phyloP scores from a whole-genome alignment of 352 stramenopile genomes.

The Phytopythium chamaehyphon region DNA sequence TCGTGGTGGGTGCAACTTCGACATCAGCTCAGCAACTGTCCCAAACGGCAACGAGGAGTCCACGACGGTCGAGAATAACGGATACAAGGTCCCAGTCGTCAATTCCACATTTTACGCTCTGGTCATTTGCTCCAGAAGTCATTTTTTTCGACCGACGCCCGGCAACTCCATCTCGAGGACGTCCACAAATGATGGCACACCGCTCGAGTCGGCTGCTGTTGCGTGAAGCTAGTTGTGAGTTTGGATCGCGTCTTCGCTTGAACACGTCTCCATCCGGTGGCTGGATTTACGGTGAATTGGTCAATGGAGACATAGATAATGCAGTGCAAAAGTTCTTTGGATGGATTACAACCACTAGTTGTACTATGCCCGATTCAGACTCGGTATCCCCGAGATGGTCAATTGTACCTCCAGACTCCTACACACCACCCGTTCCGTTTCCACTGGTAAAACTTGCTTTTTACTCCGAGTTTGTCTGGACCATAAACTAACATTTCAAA shows the following conservation, averaged over 20 bases:
- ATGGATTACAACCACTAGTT: conserved; percentile 14
- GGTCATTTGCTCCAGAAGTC: conserved; percentile 1
- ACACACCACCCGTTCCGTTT: conserved; percentile 18
- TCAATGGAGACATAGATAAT: conserved; percentile 20
- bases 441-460: conserved; percentile 24
- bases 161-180: neutral
- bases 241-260: neutral
- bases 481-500: too few relatives aligned
- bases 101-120: neutral
- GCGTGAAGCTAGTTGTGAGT: neutral
- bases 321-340: conserved; percentile 30
- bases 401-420: conserved; percentile 6
- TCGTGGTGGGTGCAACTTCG: neutral
- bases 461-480: too few relatives aligned
- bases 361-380: neutral
- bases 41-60: too few relatives aligned
- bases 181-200: neutral
- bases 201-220: neutral
- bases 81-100: neutral
- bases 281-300: conserved; percentile 57
- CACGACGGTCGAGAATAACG: neutral
- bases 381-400: conserved; percentile 1
- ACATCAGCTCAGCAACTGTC: neutral
- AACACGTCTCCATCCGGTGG: neutral
- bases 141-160: conserved; percentile 1